phyloP scores from a whole-genome alignment of 106 monocot species.

The Alisma plantagoaquatica region DNA sequence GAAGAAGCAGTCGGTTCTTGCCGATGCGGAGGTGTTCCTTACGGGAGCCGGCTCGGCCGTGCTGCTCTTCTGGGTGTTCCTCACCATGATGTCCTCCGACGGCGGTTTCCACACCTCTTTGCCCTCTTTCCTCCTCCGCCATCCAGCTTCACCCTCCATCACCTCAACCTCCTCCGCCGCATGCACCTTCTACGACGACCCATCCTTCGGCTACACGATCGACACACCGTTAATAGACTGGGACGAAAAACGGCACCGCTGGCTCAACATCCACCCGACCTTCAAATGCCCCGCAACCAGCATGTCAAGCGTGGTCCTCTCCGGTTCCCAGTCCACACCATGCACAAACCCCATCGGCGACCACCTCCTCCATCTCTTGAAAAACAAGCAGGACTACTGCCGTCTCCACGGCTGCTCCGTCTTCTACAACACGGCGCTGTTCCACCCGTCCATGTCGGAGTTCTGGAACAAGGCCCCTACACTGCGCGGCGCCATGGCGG shows the following conservation, averaged over 20 bases:
- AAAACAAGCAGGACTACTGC: constrained; percentile 78
- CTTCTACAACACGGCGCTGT: constrained; percentile 63
- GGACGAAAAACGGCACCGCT: constrained; percentile 31
- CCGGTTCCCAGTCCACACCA: constrained; percentile 49
- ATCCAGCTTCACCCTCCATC: constrained; percentile 1
- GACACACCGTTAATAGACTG: constrained; percentile 14
- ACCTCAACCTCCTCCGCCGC: neutral
- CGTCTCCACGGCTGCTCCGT: constrained; percentile 43
- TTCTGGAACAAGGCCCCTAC: constrained; percentile 68
- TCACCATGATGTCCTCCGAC: constrained; percentile 1
- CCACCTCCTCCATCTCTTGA: constrained; percentile 55
- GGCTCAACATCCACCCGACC: constrained; percentile 26
- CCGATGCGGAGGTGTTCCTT: constrained; percentile 12
- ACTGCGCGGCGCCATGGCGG: constrained; percentile 70
- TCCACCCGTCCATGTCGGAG: constrained; percentile 46
- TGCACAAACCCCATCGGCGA: constrained; percentile 41
- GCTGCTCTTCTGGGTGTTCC: constrained; percentile 19
- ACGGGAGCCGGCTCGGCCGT: neutral
- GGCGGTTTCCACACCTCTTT: too few relatives aligned
- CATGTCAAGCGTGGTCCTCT: constrained; percentile 38
- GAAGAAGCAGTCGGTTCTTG: neutral
- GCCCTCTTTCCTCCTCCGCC: neutral
- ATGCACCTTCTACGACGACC: constrained; percentile 31
- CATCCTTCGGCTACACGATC: constrained; percentile 23
- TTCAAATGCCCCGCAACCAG: neutral